A percentile compares a stretch with the other conserved stretches of the same genome.
Conservation (phyloP, 805 yeast species). For the Saccharomycopsis javanensis region DNA sequence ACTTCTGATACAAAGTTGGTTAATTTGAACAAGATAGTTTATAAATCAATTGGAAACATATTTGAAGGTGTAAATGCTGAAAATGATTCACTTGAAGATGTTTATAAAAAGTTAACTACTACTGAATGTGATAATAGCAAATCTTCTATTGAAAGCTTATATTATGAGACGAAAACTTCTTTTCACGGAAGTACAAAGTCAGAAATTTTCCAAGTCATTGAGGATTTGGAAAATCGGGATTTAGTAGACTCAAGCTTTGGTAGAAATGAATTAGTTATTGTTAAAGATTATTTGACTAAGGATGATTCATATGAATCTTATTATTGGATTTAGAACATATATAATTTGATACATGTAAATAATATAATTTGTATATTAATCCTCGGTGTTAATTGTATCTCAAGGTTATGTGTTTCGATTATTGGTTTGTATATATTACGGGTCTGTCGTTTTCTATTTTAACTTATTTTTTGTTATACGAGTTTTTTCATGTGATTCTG, state of each 20-base stretch:
- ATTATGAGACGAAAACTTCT: neutral
- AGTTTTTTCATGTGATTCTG: too few relatives aligned
- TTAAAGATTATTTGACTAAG: neutral
- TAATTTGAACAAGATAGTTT: constrained; percentile 7
- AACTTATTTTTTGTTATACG: too few relatives aligned
- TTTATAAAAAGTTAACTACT: neutral
- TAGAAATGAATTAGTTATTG: neutral
- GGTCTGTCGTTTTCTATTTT: too few relatives aligned
- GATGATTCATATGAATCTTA: neutral
- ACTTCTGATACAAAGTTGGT: constrained; percentile 6
- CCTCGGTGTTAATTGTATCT: neutral
- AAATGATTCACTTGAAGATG: constrained; percentile 1
- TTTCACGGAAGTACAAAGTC: neutral
- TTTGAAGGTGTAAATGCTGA: constrained; percentile 8
- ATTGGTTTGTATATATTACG: too few relatives aligned
- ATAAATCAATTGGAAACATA: constrained; percentile 6
- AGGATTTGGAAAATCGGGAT: neutral
- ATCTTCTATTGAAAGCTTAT: neutral
- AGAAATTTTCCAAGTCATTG: neutral
- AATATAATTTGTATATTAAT: neutral
- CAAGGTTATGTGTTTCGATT: too few relatives aligned
- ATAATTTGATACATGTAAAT: too few relatives aligned
- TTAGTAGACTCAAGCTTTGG: neutral
- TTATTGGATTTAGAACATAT: neutral
- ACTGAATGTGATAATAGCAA: neutral